phyloP scores from a whole-genome alignment of 306 rosid species.

The Vicia villosa region DNA sequence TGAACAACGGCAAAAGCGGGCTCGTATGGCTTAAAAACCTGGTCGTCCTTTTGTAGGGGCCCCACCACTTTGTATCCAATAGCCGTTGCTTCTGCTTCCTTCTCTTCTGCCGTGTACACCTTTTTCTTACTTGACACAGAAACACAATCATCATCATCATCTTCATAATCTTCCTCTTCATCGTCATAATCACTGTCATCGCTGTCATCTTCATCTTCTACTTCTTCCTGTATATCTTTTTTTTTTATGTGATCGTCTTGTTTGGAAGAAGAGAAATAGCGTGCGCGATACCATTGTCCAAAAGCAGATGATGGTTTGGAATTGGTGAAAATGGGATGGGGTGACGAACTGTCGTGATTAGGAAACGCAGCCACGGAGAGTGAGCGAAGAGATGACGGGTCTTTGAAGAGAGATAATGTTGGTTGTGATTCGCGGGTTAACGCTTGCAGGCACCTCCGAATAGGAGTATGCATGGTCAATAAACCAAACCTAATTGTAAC shows the following conservation, averaged over 20 bases:
- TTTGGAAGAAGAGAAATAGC: conserved; percentile 58
- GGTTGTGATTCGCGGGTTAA: conserved; percentile 60
- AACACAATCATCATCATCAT: conserved; percentile 42
- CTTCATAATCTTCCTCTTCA: conserved; percentile 1
- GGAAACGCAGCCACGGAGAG: conserved; percentile 34
- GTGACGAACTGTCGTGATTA: conserved; percentile 28
- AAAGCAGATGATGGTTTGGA: conserved; percentile 28
- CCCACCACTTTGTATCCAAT: conserved; percentile 79
- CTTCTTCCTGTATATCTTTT: conserved; percentile 38
- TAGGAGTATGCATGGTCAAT: conserved; percentile 5
- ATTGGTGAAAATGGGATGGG: conserved; percentile 30
- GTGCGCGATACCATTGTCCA: conserved; percentile 43
- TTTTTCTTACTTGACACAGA: conserved; percentile 44
- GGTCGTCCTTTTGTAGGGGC: conserved; percentile 56
- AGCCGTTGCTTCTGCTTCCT: conserved; percentile 66
- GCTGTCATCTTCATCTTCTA: conserved; percentile 38
- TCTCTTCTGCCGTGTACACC: conserved; percentile 71
- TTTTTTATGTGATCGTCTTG: conserved; percentile 32
- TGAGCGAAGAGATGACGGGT: conserved; percentile 40
- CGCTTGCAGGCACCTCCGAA: conserved; percentile 63
- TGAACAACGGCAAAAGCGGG: conserved; percentile 83
- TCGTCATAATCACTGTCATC: conserved; percentile 19
- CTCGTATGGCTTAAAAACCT: conserved; percentile 70
- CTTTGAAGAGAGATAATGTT: conserved; percentile 45
- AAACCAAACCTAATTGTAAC: conserved; percentile 10